A percentile compares a stretch with the other conserved stretches of the same genome.
Evolutionary conservation across 257 asterid species (phyloP).

Genomic region (Datura wrightii): DNA sequence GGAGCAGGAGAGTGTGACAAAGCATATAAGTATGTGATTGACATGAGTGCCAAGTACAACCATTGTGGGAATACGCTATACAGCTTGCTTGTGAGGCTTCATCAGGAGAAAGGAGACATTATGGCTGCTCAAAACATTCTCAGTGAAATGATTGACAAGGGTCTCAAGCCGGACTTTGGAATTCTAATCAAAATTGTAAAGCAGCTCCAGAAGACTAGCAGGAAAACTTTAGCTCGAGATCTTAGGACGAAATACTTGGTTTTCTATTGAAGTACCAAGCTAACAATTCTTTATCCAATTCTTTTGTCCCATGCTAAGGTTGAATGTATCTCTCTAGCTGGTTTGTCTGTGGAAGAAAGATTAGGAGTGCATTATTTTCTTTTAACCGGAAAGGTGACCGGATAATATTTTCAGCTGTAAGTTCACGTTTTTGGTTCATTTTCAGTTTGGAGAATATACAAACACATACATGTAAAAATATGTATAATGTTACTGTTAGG

Average conservation of each 20-base stretch:
- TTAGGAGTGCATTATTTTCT: neutral
- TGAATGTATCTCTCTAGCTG: slow-evolving; percentile 12
- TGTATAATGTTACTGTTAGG: too few relatives aligned
- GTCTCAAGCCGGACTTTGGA: slow-evolving; percentile 61
- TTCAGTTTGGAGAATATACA: neutral
- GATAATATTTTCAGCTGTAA: neutral
- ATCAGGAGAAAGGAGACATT: slow-evolving; percentile 55
- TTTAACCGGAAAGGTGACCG: neutral
- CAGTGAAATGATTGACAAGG: slow-evolving; percentile 75
- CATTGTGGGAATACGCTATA: slow-evolving; percentile 52
- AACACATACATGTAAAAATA: neutral
- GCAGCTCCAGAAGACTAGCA: slow-evolving; percentile 52
- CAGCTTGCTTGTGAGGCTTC: slow-evolving; percentile 69
- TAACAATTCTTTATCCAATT: slow-evolving; percentile 21
- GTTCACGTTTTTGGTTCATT: neutral
- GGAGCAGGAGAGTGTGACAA: slow-evolving; percentile 50
- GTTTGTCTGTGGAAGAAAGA: neutral
- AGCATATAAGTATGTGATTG: slow-evolving; percentile 60
- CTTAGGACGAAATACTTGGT: slow-evolving; percentile 26
- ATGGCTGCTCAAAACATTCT: slow-evolving; percentile 58
- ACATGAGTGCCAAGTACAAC: slow-evolving; percentile 45
- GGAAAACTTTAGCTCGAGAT: slow-evolving; percentile 53
- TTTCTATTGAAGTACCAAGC: slow-evolving; percentile 29
- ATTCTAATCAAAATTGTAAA: slow-evolving; percentile 49
- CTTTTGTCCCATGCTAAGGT: slow-evolving; percentile 17